These are phyloP conservation scores for Cladorrhinum samala DNA, from an alignment of 495 filamentous ascomycete species.

Conservation along the genomic window DNA sequence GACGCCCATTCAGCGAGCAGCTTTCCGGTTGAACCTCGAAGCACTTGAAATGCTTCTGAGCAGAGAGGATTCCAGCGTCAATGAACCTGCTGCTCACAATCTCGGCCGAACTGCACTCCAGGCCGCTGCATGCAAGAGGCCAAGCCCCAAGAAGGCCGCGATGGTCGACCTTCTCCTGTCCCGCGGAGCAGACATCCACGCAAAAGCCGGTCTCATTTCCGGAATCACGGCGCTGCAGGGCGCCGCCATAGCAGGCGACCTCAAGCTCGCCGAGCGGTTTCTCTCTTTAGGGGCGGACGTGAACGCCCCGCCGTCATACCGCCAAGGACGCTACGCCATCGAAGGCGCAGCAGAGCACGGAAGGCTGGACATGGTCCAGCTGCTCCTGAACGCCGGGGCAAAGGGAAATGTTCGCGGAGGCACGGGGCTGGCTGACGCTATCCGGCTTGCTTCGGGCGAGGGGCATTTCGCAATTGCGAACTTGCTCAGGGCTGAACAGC, in stretches of 20 bases:
- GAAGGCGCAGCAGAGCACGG: conserved; percentile 10
- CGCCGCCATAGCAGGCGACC: conserved; percentile 4
- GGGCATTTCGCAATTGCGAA: conserved; percentile 9
- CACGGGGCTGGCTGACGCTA: conserved; percentile 4
- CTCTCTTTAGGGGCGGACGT: conserved; percentile 7
- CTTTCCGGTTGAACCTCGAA: background rate
- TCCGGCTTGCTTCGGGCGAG: conserved; percentile 5
- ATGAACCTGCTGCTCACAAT: background rate
- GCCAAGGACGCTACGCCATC: conserved; percentile 4
- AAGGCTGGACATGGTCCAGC: conserved; percentile 5
- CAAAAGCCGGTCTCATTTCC: background rate
- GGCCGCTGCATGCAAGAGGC: background rate
- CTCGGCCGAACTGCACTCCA: conserved; percentile 11
- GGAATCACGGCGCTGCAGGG: conserved; percentile 9
- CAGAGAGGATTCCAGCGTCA: background rate
- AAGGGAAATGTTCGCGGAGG: conserved; percentile 1
- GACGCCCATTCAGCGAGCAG: background rate
- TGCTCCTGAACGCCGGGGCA: conserved; percentile 10
- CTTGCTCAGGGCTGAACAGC: background rate
- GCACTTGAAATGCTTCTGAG: conserved; percentile 9
- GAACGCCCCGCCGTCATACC: background rate
- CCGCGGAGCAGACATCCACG: conserved; percentile 7
- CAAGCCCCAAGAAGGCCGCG: background rate
- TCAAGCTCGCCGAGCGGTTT: conserved; percentile 4
- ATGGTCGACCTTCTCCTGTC: conserved; percentile 6